Percentiles rank a stretch among this genome's conserved stretches.
phyloP scores from a whole-genome alignment of 2,329 filamentous ascomycete species.

The Alternaria hordeiaustralica region DNA sequence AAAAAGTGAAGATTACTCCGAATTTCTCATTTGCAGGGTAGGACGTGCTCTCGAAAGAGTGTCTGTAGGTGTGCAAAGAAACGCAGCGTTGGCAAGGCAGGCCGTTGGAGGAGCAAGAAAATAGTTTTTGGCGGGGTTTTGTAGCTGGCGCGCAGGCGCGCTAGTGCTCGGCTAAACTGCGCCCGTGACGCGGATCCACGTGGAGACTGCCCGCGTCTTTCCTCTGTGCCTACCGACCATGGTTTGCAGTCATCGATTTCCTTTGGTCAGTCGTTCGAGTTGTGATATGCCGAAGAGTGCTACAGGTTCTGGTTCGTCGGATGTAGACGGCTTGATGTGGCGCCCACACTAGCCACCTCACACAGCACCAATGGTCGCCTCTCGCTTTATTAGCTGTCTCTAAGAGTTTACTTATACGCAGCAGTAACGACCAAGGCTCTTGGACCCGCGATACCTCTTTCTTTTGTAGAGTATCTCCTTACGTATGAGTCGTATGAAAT shows the following conservation, averaged over 20 bases:
- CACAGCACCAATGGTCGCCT: background rate
- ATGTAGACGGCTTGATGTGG: background rate
- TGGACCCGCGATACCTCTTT: background rate
- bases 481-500: background rate
- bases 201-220: background rate
- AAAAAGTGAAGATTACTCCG: conserved; percentile 89
- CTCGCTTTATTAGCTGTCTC: background rate
- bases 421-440: background rate
- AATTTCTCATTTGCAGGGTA: conserved; percentile 91
- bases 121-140: conserved; percentile 46
- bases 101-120: conserved; percentile 65
- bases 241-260: background rate
- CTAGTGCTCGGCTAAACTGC: conserved; percentile 26
- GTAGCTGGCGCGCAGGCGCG: conserved; percentile 33
- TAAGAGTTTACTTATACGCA: background rate
- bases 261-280: background rate
- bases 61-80: conserved; percentile 88
- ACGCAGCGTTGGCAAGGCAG: conserved; percentile 91
- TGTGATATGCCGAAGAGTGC: background rate
- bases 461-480: background rate
- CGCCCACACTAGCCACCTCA: background rate
- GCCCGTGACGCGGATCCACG: conserved; percentile 7
- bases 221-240: background rate
- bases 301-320: background rate
- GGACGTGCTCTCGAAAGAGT: conserved; percentile 39